A percentile compares a stretch with the other conserved stretches of the same genome.
phyloP scores from a whole-genome alignment of 768 basidiomycete species.

The Trametes gibbosa region DNA sequence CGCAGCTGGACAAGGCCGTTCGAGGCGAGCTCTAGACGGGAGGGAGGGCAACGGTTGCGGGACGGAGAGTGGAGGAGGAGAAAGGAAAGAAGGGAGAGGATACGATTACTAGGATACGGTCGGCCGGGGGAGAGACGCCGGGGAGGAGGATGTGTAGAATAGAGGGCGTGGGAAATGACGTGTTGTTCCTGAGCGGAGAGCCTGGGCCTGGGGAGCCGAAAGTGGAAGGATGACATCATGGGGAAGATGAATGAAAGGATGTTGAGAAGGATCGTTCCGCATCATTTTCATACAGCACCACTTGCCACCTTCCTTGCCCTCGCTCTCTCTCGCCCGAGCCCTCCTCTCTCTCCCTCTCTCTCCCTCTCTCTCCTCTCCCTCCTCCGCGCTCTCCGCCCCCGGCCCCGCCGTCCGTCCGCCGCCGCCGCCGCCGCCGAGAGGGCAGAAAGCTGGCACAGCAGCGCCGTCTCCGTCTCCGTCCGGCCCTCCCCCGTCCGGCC shows the following conservation, averaged over 20 bases:
- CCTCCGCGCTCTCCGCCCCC: constrained; percentile 28
- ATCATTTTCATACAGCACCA: constrained; percentile 23
- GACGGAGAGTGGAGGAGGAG: background rate
- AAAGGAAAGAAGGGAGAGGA: background rate
- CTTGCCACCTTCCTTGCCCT: constrained; percentile 24
- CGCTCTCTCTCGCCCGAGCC: background rate
- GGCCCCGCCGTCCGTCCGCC: background rate
- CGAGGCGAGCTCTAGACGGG: constrained; percentile 40
- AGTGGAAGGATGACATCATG: constrained; percentile 24
- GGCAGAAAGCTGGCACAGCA: too few relatives aligned
- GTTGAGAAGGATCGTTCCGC: constrained; percentile 19
- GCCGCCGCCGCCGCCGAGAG: constrained; percentile 4
- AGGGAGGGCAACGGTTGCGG: background rate
- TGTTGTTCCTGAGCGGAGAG: constrained; percentile 17
- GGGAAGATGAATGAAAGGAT: constrained; percentile 14
- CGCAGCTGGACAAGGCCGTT: constrained; percentile 64
- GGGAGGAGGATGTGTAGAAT: background rate
- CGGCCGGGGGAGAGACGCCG: background rate
- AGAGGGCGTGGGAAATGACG: constrained; percentile 25
- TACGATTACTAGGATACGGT: background rate
- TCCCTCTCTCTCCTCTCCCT: constrained; percentile 26
- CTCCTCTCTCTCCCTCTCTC: constrained; percentile 3
- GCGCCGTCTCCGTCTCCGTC: too few relatives aligned
- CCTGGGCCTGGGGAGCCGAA: constrained; percentile 6
- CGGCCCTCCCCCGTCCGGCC: constrained; percentile 3